Percentiles rank a stretch among this genome's conserved stretches.
phyloP scores from a whole-genome alignment of 176 grass and related monocot genomes.

The Musa beccarii region DNA sequence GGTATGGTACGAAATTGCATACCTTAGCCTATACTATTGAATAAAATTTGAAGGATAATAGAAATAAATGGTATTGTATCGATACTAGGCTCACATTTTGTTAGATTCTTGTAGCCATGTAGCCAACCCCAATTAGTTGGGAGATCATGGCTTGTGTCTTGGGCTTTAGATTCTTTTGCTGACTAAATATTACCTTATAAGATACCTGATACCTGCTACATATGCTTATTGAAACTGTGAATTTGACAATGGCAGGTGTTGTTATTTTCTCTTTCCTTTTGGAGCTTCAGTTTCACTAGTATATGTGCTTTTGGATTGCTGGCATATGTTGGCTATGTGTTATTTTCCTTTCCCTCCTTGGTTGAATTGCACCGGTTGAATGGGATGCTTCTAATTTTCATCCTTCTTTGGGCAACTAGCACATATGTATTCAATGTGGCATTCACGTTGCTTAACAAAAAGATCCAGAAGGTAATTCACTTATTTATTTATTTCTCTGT shows the following conservation, averaged over 20 bases:
- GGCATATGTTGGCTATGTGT: constrained; percentile 93
- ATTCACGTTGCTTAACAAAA: constrained; percentile 96
- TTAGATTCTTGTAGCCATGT: no score
- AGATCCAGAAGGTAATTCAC: constrained; percentile 67
- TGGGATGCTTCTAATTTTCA: constrained; percentile 84
- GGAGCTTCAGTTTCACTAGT: constrained; percentile 89
- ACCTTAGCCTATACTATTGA: no score
- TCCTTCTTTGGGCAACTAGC: constrained; percentile 88
- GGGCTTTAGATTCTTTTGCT: not conserved
- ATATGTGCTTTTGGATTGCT: constrained; percentile 95
- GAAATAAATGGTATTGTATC: no score
- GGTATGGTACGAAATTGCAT: no score
- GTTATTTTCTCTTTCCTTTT: constrained; percentile 81
- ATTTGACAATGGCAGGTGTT: constrained; percentile 55
- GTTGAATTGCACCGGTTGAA: constrained; percentile 91
- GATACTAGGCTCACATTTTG: no score
- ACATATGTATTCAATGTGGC: constrained; percentile 97
- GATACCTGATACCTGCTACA: not conserved
- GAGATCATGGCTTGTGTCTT: not conserved
- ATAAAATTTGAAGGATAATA: no score
- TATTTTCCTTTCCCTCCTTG: constrained; percentile 90
- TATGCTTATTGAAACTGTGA: constrained; percentile 1
- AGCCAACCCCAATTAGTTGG: no score
- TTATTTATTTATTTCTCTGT: constrained; percentile 25
- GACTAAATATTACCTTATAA: not conserved